Base-by-base conservation (phyloP, 192 early-diverging fungal genomes). In the Gigaspora rosea region DNA sequence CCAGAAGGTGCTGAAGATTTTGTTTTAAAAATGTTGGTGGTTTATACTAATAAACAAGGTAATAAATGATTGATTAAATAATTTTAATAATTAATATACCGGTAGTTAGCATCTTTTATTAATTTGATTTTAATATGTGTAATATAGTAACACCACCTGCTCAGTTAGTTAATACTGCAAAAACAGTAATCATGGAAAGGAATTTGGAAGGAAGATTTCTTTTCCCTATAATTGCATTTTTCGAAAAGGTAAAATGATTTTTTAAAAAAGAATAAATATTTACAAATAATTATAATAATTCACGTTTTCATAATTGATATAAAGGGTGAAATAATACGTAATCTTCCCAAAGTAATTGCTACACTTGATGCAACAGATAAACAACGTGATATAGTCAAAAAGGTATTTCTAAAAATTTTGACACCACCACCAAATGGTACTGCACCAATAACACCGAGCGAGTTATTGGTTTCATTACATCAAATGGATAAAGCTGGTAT, bases 1-100 rank as follows among this genome's bases (percentile, higher is more conserved):
- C 91, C 92, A n/a, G 76, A 79, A 56, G 93, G 93, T 20, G 84
- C 90, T 11, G 94, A 95, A 76, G 81, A 84, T 35, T 83, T 96
- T 33, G 84, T 88, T 3, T 78, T 93, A 27, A 82, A 82, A 47
- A 84, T 94, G 41, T 70, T 96, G 36, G 81, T 85, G 8, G 85
- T 90, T 65, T 69, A 94, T 68, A 87, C 89, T 91, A 58, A 86
- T 83, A 77, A 87, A 89, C 82, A 78, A 71, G 33, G 65, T 49
- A 77, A 68, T 71, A 8, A n/a, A 49, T 50, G 36, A 8, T 47
- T 20, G 1, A 20, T 4, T 10, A n/a, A n/a, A n/a, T n/a, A n/a
- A n/a, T n/a, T n/a, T n/a, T n/a, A 59, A 33, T 27, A 32, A 71
- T 65, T 64, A 20, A 50, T 71, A 41, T 20, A n/a, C n/a, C n/a